Evolutionary conservation across 2,329 filamentous ascomycete genomes (phyloP), one percentile per base, ranked within the genome.

Genomic region (Chalaropsis ovoidea): DNA sequence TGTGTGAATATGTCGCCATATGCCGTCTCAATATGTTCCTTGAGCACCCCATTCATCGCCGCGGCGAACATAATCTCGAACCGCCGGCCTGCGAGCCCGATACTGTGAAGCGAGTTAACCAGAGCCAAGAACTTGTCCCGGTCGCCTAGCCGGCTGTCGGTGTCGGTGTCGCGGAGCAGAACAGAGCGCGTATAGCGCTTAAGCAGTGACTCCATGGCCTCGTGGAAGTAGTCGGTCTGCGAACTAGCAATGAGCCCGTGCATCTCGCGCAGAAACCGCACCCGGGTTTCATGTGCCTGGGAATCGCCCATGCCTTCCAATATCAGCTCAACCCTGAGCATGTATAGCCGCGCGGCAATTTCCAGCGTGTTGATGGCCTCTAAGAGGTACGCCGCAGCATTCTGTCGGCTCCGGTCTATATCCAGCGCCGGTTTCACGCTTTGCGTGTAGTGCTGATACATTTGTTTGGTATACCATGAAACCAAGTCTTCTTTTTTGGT

Each of bases 231-330:
- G 45, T 76, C 76, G 2, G 80, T 81, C 67, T 84, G 78, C 10
- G 85, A 85, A 72, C 87, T 86, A 56, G 82, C 81, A 68, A 89
- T 80, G 24, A 88, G 77, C 24, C 85, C 83, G 70, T 87, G 81
- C 11, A 89, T 73, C 68, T 89, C 85, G 61, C 80, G 76, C 17
- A 76, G 77, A 70, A 89, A 87, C 65, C 80, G 81, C 63, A 71
- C 72, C 7, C 79, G 74, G 47, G 76, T 76, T 41, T 73, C 72
- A 58, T 74, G 72, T 64, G 75, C 77, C 31, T 72, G 70, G 41
- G 71, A 72, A 31, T 74, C 73, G 11, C 76, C 73, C 69, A 81
- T 77, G 22, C 77, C 80, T 66, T 79, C 76, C 41, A 78, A 70
- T 62, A 86, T 77, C 62, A 82, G 74, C 10, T 77, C 77, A 66